Evolutionary conservation across 768 basidiomycete genomes (phyloP).

Genomic region (Clitopilus hobsonii): DNA sequence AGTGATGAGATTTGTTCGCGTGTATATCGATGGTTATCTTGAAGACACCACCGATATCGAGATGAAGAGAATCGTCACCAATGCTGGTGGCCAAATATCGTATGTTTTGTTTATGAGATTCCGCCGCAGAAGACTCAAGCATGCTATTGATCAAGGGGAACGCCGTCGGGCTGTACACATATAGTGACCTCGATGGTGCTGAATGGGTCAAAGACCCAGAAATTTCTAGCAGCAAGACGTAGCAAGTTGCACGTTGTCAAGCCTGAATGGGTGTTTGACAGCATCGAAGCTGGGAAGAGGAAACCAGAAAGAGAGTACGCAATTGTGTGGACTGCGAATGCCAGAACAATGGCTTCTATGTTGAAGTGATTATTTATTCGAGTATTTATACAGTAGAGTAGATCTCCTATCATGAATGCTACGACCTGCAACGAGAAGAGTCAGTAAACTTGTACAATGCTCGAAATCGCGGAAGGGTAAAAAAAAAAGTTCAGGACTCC

Average conservation of each 20-base stretch:
- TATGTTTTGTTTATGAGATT: conserved; percentile 26
- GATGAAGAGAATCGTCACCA: conserved; percentile 63
- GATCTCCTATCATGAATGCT: neutral
- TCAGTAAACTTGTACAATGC: neutral
- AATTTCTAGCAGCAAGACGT: conserved; percentile 47
- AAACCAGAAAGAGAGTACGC: conserved; percentile 57
- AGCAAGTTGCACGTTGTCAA: conserved; percentile 58
- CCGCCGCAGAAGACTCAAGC: neutral
- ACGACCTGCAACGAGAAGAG: neutral
- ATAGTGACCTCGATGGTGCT: conserved; percentile 71
- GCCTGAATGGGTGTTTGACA: conserved; percentile 74
- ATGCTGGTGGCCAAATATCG: conserved; percentile 65
- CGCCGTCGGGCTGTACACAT: conserved; percentile 67
- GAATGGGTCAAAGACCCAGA: conserved; percentile 69
- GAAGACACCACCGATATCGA: conserved; percentile 74
- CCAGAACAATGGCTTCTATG: conserved; percentile 35
- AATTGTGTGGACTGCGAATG: conserved; percentile 35
- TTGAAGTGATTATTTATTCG: conserved; percentile 7
- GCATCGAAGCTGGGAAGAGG: conserved; percentile 55
- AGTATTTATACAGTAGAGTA: neutral
- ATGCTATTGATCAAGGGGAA: conserved; percentile 32
- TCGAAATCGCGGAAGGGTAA: neutral
- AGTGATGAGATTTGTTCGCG: conserved; percentile 40
- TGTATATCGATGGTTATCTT: conserved; percentile 73
- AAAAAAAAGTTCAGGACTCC: conserved; percentile 35